Conservation (phyloP, 192 early-diverging fungal species). For the Kickxella alabastrina region DNA sequence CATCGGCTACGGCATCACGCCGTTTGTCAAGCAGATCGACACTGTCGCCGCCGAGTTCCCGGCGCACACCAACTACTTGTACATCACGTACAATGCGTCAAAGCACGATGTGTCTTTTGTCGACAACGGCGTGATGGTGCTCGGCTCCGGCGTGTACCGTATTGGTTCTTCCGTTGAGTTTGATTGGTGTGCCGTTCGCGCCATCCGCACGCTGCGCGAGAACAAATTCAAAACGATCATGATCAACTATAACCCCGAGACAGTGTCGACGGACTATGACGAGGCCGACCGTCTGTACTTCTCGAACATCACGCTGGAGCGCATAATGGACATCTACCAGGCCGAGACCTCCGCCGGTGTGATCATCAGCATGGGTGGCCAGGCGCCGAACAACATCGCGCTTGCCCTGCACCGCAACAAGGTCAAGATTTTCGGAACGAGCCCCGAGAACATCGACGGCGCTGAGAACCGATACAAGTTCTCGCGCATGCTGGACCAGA, state of each 20-base stretch:
- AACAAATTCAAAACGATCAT: constrained; percentile 91
- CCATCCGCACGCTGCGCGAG: constrained; percentile 89
- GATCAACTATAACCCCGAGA: constrained; percentile 99
- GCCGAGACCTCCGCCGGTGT: constrained; percentile 80
- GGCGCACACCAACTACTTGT: constrained; percentile 96
- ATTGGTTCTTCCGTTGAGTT: constrained; percentile 98
- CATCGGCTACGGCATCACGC: constrained; percentile 73
- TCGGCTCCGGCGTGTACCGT: constrained; percentile 97
- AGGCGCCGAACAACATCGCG: constrained; percentile 98
- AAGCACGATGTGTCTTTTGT: constrained; percentile 90
- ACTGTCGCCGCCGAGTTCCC: constrained; percentile 99
- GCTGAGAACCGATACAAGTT: constrained; percentile 99
- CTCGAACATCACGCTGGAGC: constrained; percentile 89
- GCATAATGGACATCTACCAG: constrained; percentile 96
- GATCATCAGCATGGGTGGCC: constrained; percentile 94
- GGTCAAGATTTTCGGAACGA: constrained; percentile 92
- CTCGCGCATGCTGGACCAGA: constrained; percentile 92
- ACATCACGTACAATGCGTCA: constrained; percentile 94
- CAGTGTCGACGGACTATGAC: constrained; percentile 99
- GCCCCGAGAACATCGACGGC: constrained; percentile 93
- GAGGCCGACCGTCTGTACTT: constrained; percentile 98
- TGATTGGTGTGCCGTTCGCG: constrained; percentile 97
- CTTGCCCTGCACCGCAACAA: constrained; percentile 84
- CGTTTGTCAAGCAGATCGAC: constrained; percentile 98
- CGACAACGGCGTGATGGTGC: constrained; percentile 94